A percentile compares a stretch with the other conserved stretches of the same genome.
These are phyloP conservation scores for Thalia dealbata DNA, from an alignment of 176 grass and related monocot genomes.

Conservation along the genomic window DNA sequence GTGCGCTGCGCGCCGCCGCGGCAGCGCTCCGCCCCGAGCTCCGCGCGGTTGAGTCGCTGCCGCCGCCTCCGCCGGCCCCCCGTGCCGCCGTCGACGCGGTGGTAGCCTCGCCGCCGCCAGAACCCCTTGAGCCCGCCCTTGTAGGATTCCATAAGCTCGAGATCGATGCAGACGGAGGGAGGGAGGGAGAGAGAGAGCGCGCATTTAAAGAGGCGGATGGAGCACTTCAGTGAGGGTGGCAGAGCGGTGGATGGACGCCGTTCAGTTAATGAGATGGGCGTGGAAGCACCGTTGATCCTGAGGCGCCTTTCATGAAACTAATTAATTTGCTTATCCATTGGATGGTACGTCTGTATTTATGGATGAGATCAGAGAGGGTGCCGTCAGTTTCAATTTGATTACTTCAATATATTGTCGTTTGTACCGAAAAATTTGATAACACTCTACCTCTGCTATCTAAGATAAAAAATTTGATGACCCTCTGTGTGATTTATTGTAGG, in stretches of 20 bases:
- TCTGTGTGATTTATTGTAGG: too few relatives aligned
- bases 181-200: neutral
- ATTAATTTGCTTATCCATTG: neutral
- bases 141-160: conserved; percentile 1
- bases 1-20: neutral
- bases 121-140: conserved; percentile 6
- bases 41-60: conserved; percentile 3
- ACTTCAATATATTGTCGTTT: too few relatives aligned
- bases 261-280: neutral
- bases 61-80: neutral
- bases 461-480: too few relatives aligned
- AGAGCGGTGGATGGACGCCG: neutral
- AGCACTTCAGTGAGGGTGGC: neutral
- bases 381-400: too few relatives aligned
- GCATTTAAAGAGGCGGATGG: neutral
- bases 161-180: neutral
- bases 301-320: neutral
- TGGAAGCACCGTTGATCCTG: neutral
- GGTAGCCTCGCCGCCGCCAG: conserved; percentile 28
- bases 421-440: too few relatives aligned
- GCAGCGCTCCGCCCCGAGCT: conserved; percentile 28
- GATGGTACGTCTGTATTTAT: too few relatives aligned
- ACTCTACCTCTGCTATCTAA: too few relatives aligned
- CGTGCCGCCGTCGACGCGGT: neutral
- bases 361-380: too few relatives aligned